A percentile compares a stretch with the other conserved stretches of the same genome.
phyloP scores from a whole-genome alignment of 148 eudicot species.

The Vaccinium myrtillus region DNA sequence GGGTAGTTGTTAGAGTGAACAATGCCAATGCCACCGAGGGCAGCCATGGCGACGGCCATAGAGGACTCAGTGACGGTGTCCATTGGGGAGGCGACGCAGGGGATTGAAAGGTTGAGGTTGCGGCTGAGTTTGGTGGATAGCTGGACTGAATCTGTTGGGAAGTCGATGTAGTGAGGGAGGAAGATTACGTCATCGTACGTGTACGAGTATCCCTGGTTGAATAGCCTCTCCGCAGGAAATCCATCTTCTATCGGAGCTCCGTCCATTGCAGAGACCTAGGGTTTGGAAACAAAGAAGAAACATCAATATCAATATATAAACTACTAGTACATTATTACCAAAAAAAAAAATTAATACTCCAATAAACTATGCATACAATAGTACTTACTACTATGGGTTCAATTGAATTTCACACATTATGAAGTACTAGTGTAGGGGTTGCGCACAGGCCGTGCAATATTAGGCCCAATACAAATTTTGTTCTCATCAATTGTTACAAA shows the following conservation, averaged over 20 bases:
- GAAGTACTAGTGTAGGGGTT: too few relatives aligned
- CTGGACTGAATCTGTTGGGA: conserved; percentile 71
- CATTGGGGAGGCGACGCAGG: conserved; percentile 93
- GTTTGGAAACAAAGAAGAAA: too few relatives aligned
- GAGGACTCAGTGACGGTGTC: conserved; percentile 87
- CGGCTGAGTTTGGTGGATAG: conserved; percentile 62
- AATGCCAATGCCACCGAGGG: conserved; percentile 76
- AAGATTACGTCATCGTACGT: conserved; percentile 89
- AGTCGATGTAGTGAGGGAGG: conserved; percentile 88
- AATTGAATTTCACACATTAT: too few relatives aligned
- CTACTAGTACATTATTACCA: too few relatives aligned
- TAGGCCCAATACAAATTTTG: too few relatives aligned
- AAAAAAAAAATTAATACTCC: too few relatives aligned
- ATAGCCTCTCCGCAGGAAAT: conserved; percentile 57
- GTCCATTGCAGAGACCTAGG: conserved; percentile 2
- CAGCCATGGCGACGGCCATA: conserved; percentile 90
- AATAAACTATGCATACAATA: too few relatives aligned
- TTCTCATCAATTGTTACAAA: too few relatives aligned
- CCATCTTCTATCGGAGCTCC: conserved; percentile 52
- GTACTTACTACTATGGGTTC: too few relatives aligned
- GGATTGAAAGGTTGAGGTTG: conserved; percentile 59
- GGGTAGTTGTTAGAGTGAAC: conserved; percentile 68
- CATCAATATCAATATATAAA: too few relatives aligned
- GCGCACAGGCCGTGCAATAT: too few relatives aligned
- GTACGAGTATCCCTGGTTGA: conserved; percentile 75